Conservation (phyloP, 176 grass and related monocot genomes). For the Bolboschoenus planiculmis region DNA sequence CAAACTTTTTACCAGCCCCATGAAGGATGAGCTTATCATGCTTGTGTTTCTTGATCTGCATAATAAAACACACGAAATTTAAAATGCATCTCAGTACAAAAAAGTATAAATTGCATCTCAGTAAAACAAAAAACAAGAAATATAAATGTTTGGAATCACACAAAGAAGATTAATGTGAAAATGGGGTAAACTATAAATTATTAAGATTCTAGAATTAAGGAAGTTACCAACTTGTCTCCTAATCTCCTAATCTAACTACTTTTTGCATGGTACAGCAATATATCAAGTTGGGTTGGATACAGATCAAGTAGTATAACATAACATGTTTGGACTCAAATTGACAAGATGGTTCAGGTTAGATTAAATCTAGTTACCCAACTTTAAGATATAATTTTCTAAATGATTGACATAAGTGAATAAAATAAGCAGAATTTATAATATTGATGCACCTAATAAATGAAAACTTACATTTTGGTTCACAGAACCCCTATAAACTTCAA, state of each 20-base stretch:
- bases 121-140: conserved; percentile 5
- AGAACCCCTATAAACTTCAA: conserved; percentile 91
- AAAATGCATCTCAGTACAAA: background rate
- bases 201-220: background rate
- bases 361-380: background rate
- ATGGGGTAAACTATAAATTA: background rate
- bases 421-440: background rate
- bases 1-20: conserved; percentile 72
- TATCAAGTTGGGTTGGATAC: background rate
- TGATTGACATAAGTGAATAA: background rate
- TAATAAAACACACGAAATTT: background rate
- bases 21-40: conserved; percentile 73
- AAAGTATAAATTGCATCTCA: background rate
- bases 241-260: background rate
- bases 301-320: background rate
- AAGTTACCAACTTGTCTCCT: background rate
- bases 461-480: conserved; percentile 71
- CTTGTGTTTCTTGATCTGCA: conserved; percentile 70
- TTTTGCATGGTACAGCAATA: background rate
- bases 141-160: background rate
- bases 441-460: background rate
- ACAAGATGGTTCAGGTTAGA: background rate
- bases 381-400: background rate
- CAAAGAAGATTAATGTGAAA: background rate
- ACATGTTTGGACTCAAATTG: background rate